Evolutionary conservation across 495 filamentous ascomycete species (phyloP), one percentile per base, ranked within the genome.

Genomic region (Jackrogersella minutella): DNA sequence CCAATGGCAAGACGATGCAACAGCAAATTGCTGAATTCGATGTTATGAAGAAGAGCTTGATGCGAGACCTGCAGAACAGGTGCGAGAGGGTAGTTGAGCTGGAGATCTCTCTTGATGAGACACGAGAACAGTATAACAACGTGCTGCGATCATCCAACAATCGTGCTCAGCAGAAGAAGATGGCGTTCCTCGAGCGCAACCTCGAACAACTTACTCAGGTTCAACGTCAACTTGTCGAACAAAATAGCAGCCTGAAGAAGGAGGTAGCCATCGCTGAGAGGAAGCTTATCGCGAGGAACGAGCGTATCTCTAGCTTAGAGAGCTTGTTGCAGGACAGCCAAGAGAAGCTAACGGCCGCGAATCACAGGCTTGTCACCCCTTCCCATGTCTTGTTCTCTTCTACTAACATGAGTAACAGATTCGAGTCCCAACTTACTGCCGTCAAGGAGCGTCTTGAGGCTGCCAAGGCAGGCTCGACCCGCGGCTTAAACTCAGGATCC

Each of bases 21-120:
- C 93, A 98, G 78, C 94, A 97, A 79, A 93, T 99, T 73, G 90
- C 95, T 56, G 95, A 99, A 70, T 99, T 99, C 66, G 95, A 99
- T 79, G 90, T 90, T 33, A 99, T 99, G 94, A 99, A 99, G 86
- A 99, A 99, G 86, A 95, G 91, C 41, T 81, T 99, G 64, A 99
- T 99, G 95, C 90, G 95, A 58, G 95, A 99, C 79, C 82, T 99
- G 53, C 95, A 99, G 79, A 99, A 99, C 80, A 87, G 95, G 40
- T 99, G 95, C 78, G 95, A 99, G 81, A 87, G 95, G 67, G 93
- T 99, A 40, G 95, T 99, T 22, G 95, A 99, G 79, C 86, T 99
- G 26, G 95, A 99, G 73, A 98, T 99, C 68, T 95, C 91, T 21
- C 82, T 99, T 28, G 95, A 99, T 72, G 93, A 97, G 80, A 96